phyloP scores from a whole-genome alignment of 2,329 filamentous ascomycete species.

The Colletotrichum coccodes region DNA sequence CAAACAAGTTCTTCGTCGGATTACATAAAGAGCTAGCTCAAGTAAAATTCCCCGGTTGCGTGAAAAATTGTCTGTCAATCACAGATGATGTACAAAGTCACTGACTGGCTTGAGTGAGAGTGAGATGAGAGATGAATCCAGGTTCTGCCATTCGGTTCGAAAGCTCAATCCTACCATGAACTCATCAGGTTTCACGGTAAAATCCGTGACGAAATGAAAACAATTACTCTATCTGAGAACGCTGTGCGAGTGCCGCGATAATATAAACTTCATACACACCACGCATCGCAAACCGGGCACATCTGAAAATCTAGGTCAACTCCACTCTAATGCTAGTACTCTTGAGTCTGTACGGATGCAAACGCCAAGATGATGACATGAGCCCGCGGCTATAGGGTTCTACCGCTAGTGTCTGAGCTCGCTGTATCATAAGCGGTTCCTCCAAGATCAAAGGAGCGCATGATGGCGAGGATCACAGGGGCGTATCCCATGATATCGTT shows the following conservation, averaged over 20 bases:
- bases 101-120: too few relatives aligned
- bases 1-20: too few relatives aligned
- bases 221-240: not conserved
- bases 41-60: too few relatives aligned
- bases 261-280: not conserved
- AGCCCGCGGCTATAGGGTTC: not conserved
- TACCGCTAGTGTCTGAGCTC: conserved; percentile 16
- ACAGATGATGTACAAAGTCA: too few relatives aligned
- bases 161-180: not conserved
- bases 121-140: too few relatives aligned
- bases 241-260: not conserved
- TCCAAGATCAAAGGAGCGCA: conserved; percentile 68
- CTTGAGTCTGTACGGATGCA: not conserved
- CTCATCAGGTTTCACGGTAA: not conserved
- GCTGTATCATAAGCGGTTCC: conserved; percentile 33
- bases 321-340: not conserved
- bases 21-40: too few relatives aligned
- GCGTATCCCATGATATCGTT: conserved; percentile 75
- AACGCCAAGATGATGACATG: not conserved
- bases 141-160: too few relatives aligned
- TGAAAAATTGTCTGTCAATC: too few relatives aligned
- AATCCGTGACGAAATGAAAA: not conserved
- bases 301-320: not conserved
- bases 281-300: not conserved
- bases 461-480: conserved; percentile 70